Base-by-base conservation (phyloP, 2,329 filamentous ascomycete species). In the Pseudogymnoascus sp. region DNA sequence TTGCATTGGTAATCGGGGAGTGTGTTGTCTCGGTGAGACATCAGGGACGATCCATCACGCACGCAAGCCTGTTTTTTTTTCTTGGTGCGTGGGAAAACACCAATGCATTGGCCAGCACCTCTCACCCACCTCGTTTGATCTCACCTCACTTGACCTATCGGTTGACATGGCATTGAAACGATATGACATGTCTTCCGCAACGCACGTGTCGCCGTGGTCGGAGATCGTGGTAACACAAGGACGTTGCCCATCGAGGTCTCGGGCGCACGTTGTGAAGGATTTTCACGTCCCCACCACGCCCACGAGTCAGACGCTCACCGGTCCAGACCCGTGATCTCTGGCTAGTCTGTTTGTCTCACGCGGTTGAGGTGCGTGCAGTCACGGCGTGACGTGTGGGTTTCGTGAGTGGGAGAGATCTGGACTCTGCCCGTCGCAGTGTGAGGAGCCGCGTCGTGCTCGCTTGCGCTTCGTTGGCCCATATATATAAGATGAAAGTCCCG, bases 1-100 rank as follows among this genome's bases (percentile, higher is more conserved):
- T 19, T 31, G 14, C n/a, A 31, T 53, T 53, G 26, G 26, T 26
- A 26, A 26, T 26, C 6, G 24, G 47, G 4, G 47, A 53, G 47
- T 16, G 47, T 19, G 47, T 31, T 53, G 47, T 53, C 47, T 53
- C 47, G 47, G 47, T 53, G 47, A 53, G 47, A 53, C 47, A 53
- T 19, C n/a, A 31, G 7, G 26, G 42, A 7, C 26, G 47, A 53
- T 53, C 47, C 26, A 53, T 29, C 26, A 10, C 47, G 24, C 47
- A 53, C 47, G 8, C n/a, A 53, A 53, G 47, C 47, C 47, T 53
- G 47, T 53, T 53, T 53, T 53, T 53, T 53, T 53, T 10, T 11
- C 24, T 16, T 31, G 26, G 24, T 31, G 47, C 8, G 26, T 10
- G 14, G 31, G 4, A 31, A 31, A 53, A 6, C 26, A 53, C 24